Conservation (phyloP, 2,329 filamentous ascomycete genomes). For the Leptosphaerulina australis region DNA sequence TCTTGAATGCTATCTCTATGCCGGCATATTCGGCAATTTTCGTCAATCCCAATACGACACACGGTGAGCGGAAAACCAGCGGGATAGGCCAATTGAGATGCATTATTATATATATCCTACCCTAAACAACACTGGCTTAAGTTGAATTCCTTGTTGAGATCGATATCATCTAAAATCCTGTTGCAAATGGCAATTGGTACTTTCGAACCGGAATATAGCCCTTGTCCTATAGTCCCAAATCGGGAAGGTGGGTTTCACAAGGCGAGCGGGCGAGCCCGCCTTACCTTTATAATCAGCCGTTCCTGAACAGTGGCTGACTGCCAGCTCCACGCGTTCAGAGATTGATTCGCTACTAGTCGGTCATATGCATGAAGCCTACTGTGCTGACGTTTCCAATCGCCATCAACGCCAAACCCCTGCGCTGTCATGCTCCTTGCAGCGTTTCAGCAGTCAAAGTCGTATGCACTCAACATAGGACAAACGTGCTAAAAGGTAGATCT, state of each 20-base stretch:
- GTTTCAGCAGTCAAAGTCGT: conserved; percentile 6
- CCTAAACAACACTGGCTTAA: neutral
- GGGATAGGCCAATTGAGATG: conserved; percentile 1
- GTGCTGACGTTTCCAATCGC: conserved; percentile 7
- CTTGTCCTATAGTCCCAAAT: conserved; percentile 10
- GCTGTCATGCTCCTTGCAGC: neutral
- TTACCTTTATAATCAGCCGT: conserved; percentile 8
- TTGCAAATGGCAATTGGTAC: conserved; percentile 9
- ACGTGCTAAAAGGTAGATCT: neutral
- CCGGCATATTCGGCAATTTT: neutral
- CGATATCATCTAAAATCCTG: neutral
- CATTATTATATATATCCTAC: neutral
- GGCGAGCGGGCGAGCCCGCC: conserved; percentile 7
- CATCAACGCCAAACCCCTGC: conserved; percentile 2
- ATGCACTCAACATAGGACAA: neutral
- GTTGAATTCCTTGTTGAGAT: neutral
- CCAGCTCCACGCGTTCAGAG: conserved; percentile 5
- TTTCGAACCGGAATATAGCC: neutral
- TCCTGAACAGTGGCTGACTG: conserved; percentile 10
- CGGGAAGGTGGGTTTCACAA: conserved; percentile 19
- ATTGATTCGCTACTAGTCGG: conserved; percentile 12
- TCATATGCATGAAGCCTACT: neutral
- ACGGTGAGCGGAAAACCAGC: neutral
- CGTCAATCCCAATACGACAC: neutral
- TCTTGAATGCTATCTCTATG: neutral